Base-by-base conservation (phyloP, 1,284 basidiomycete genomes). In the Rhodotorula sp. region DNA sequence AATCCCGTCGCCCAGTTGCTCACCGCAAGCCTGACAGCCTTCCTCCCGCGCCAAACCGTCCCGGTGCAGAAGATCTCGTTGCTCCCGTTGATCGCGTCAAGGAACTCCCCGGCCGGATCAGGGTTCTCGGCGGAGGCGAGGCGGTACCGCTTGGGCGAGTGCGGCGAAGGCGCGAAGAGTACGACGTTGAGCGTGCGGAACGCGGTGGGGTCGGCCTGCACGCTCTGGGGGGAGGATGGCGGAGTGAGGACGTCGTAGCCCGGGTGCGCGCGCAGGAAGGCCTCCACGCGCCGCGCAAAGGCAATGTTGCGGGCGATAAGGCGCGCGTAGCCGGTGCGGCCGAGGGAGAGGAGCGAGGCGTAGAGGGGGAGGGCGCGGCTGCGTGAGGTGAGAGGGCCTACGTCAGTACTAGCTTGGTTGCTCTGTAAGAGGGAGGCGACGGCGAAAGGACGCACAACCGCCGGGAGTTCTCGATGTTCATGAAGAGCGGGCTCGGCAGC, bases 381-480 rank as follows among this genome's bases (percentile, higher is more conserved):
- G 56, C 19, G 13, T 29, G 53, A 10, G 8, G 8, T 36, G 34
- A 48, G 19, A 29, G 44, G 53, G 27, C 17, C 2, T 19, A 8
- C 2, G n/a, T 58, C n/a, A 58, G 57, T 19, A n/a, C n/a, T n/a
- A n/a, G n/a, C 39, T 8, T 6, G n/a, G 7, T 44, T 58, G 12
- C 32, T 25, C 9, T 4, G 15, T 1, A 36, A 22, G 27, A 44
- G 41, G 32, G 22, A 17, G 22, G 2, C 7, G n/a, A 50, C 9
- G 7, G 1, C n/a, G n/a, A n/a, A 44, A 44, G 1, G 9, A 55
- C 64, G 57, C 46, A 69, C 71, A 85, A 85, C 29, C 85, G 79
- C 10, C 84, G 77, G 7, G 83, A 84, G 76, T 86, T 86, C 73
- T 86, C 85, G 54, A 85, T 81, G 44, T 79, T 78, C 36, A 81